Evolutionary conservation across 805 yeast species (phyloP).

Genomic region (Jamesozyma lodderae): DNA sequence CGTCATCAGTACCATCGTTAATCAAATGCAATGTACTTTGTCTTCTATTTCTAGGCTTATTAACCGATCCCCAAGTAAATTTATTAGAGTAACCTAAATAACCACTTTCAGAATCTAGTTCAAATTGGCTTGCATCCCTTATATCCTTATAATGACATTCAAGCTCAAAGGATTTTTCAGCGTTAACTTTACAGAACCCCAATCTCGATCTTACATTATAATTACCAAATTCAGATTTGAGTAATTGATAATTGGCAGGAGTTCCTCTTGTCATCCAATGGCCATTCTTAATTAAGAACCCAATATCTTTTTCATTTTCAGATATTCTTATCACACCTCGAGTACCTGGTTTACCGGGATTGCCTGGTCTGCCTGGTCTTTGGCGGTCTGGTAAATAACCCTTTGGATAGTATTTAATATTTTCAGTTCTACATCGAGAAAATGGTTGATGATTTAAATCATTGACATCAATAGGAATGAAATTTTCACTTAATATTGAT

Average conservation of each 20-base stretch:
- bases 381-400: slow-evolving; percentile 28
- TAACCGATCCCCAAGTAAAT: slow-evolving; percentile 48
- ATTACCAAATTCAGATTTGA: slow-evolving; percentile 63
- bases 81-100: slow-evolving; percentile 54
- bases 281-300: slow-evolving; percentile 70
- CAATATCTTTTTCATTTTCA: slow-evolving; percentile 30
- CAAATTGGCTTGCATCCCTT: slow-evolving; percentile 44
- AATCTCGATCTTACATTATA: slow-evolving; percentile 55
- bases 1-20: slow-evolving; percentile 31
- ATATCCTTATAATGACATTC: slow-evolving; percentile 28
- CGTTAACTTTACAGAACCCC: slow-evolving; percentile 58
- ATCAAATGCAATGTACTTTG: slow-evolving; percentile 40
- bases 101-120: slow-evolving; percentile 36
- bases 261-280: slow-evolving; percentile 74
- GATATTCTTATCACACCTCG: slow-evolving; percentile 26
- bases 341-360: slow-evolving; percentile 8
- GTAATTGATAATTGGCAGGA: slow-evolving; percentile 66
- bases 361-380: slow-evolving; percentile 8
- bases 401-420: slow-evolving; percentile 70
- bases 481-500: slow-evolving; percentile 56
- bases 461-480: slow-evolving; percentile 49
- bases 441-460: slow-evolving; percentile 28
- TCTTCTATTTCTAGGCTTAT: slow-evolving; percentile 35
- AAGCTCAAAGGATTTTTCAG: slow-evolving; percentile 21
- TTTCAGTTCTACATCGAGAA: slow-evolving; percentile 58